Percentiles rank a stretch among this genome's conserved stretches.
These are phyloP conservation scores for Cladosporium sp. DNA, from an alignment of 2,329 filamentous ascomycete species.

Conservation along the genomic window DNA sequence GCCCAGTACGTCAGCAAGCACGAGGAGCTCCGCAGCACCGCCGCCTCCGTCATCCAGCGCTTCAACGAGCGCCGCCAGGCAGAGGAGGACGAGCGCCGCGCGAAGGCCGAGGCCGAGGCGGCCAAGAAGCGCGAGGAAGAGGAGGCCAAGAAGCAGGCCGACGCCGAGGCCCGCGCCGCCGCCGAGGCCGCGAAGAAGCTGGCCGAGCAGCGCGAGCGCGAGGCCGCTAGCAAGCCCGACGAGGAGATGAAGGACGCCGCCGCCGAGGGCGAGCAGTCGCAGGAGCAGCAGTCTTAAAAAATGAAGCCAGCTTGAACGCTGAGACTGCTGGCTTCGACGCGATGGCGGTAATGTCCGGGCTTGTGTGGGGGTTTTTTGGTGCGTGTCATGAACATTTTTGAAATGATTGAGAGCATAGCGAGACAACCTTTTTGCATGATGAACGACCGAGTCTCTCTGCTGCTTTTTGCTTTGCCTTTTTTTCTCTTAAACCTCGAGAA, in stretches of 20 bases:
- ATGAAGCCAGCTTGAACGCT: too few species aligned
- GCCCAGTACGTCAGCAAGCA: slow-evolving; percentile 90
- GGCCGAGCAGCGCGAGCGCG: slow-evolving; percentile 48
- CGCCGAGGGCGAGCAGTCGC: slow-evolving; percentile 20
- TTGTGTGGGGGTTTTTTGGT: too few species aligned
- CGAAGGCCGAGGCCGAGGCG: slow-evolving; percentile 58
- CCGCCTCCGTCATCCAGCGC: slow-evolving; percentile 85
- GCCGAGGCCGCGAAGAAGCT: slow-evolving; percentile 45
- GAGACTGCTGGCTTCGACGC: too few species aligned
- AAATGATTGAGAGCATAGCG: background rate
- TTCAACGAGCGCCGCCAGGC: slow-evolving; percentile 92
- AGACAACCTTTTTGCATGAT: background rate
- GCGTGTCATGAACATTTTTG: background rate
- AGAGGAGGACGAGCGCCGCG: slow-evolving; percentile 67
- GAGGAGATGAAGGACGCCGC: slow-evolving; percentile 58
- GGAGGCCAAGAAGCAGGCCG: slow-evolving; percentile 54
- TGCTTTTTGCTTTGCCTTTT: background rate
- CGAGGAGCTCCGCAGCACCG: slow-evolving; percentile 86
- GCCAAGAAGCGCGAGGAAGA: slow-evolving; percentile 58
- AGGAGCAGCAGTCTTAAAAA: background rate
- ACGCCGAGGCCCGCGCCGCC: slow-evolving; percentile 36
- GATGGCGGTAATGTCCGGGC: too few species aligned
- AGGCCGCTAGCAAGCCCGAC: slow-evolving; percentile 27
- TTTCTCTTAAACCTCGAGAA: background rate
- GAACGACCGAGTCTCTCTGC: background rate